Evolutionary conservation across 164 flowering plant genomes (phyloP).

Genomic region (Umbellularia californica): DNA sequence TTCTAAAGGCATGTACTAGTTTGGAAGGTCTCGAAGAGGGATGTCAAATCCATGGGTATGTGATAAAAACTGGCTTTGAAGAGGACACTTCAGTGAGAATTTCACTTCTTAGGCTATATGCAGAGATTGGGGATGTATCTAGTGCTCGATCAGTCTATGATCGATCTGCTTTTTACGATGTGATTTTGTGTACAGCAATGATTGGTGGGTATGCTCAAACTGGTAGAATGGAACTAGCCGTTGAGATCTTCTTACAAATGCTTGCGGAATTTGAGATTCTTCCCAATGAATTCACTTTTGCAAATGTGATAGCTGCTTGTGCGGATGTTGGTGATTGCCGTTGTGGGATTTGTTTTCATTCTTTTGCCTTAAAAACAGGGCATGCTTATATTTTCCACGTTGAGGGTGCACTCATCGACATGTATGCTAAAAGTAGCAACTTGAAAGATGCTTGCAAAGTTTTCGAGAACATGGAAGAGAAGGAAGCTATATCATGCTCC

Average conservation of each 20-base stretch:
- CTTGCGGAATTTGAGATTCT: not conserved
- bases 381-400: constrained; percentile 6
- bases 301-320: constrained; percentile 13
- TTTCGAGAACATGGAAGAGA: constrained; percentile 10
- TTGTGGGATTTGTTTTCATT: constrained; percentile 7
- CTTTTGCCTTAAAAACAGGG: constrained; percentile 6
- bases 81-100: constrained; percentile 5
- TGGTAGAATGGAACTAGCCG: constrained; percentile 6
- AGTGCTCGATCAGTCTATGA: constrained; percentile 11
- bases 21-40: constrained; percentile 14
- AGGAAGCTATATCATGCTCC: constrained; percentile 17
- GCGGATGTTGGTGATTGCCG: not conserved
- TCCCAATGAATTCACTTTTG: constrained; percentile 18
- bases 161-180: constrained; percentile 1
- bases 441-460: constrained; percentile 11
- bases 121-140: constrained; percentile 9
- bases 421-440: constrained; percentile 15
- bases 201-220: constrained; percentile 15
- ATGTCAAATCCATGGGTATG: constrained; percentile 14
- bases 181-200: constrained; percentile 16
- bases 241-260: constrained; percentile 11
- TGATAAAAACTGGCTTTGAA: constrained; percentile 12
- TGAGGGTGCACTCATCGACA: constrained; percentile 17
- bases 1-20: constrained; percentile 17
- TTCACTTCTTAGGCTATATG: constrained; percentile 13